Base-by-base conservation (phyloP, 768 basidiomycete genomes). In the Sutorius australiensis region DNA sequence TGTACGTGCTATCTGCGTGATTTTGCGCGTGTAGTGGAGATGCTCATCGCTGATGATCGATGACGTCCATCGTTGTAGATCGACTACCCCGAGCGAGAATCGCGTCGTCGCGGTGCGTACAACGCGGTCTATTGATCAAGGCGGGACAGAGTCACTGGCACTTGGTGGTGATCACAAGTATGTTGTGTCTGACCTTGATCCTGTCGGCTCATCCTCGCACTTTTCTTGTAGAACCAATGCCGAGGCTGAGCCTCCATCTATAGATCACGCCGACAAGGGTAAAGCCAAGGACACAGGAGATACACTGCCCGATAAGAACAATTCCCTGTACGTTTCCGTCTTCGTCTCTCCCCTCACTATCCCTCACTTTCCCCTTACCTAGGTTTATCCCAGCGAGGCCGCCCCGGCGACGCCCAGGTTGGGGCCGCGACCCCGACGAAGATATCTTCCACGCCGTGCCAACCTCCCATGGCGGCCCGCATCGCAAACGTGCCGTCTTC, bases 401-500 rank as follows among this genome's bases (percentile, higher is more conserved):
- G 1, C 5, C 2, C 11, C 44, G 31, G 28, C 9, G 37, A 4
- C 40, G 32, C 14, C 50, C 13, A 0, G 61, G 58, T 5, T 55
- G 50, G 61, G 61, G 61, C 9, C 53, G 51, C 17, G 0, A 27
- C 10, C 53, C 46, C 0, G 8, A 34, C 0, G 61, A 60, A 4
- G 34, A 54, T 0, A 1, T 47, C 3, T 28, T 60, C 13, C 61
- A 57, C 32, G 47, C 10, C 3, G 39, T 55, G 16, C 56, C 58
- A 1, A 1, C 0, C 12, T 24, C 37, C 7, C 30, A 27, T 6
- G 57, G 52, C 1, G 50, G 27, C 0, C 31, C 32, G 0, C 0
- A 3, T 14, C 39, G 13, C 16, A 64, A 41, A 33, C 69, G 68
- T 13, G 48, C 50, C 30, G 32, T 64, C 0, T 61, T 71, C 37